phyloP scores from a whole-genome alignment of 805 yeast genomes.

The Wickerhamomyces bisporus region DNA sequence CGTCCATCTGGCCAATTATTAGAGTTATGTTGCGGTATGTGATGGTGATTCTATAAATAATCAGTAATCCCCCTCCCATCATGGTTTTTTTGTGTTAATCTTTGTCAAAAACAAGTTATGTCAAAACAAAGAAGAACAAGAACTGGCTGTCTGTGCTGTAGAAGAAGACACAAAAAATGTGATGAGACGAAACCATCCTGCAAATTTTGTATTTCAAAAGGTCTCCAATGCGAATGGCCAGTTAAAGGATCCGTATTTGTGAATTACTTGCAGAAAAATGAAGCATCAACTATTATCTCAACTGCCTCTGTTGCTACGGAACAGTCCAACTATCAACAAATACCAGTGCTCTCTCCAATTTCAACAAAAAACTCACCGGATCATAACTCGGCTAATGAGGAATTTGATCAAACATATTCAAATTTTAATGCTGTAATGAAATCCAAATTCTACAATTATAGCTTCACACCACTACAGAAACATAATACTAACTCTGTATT shows the following conservation, averaged over 20 bases:
- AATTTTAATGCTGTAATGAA: background rate
- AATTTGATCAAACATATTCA: background rate
- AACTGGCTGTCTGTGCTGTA: conserved; percentile 54
- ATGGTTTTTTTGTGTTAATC: too few relatives aligned
- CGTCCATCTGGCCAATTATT: too few relatives aligned
- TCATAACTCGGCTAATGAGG: background rate
- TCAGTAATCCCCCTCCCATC: too few relatives aligned
- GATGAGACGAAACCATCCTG: conserved; percentile 43
- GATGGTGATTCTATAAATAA: too few relatives aligned
- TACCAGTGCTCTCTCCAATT: background rate
- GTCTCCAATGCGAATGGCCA: conserved; percentile 22
- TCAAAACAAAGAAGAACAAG: conserved; percentile 30
- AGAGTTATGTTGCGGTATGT: too few relatives aligned
- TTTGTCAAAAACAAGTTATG: too few relatives aligned
- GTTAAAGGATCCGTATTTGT: conserved; percentile 15
- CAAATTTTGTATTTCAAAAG: conserved; percentile 37
- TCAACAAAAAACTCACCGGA: background rate
- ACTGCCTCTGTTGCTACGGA: background rate
- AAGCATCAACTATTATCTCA: background rate
- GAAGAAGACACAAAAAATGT: conserved; percentile 59
- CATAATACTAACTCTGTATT: background rate
- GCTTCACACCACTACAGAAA: background rate
- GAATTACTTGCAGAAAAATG: conserved; percentile 4
- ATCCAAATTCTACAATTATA: background rate
- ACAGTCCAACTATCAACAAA: background rate